Conservation (phyloP, 768 basidiomycete genomes). For the Trametes villosa region DNA sequence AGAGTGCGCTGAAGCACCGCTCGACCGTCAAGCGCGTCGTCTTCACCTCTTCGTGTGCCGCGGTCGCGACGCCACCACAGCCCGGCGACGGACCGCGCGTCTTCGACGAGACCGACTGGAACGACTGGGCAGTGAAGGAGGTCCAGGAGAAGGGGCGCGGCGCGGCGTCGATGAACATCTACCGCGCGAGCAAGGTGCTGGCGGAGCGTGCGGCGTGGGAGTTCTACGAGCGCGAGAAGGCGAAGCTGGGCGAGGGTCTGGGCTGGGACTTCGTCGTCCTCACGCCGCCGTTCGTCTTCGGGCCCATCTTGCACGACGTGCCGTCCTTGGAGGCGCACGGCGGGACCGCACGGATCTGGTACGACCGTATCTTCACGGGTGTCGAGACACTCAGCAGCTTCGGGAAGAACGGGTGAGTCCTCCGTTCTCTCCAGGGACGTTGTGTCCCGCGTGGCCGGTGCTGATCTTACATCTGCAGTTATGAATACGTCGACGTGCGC, state of each 20-base stretch:
- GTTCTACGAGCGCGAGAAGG: background rate
- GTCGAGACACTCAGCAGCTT: too few species aligned
- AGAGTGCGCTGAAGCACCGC: slow-evolving; percentile 54
- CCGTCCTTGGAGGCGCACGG: slow-evolving; percentile 19
- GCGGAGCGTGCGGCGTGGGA: slow-evolving; percentile 49
- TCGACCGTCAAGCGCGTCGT: slow-evolving; percentile 65
- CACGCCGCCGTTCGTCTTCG: slow-evolving; percentile 42
- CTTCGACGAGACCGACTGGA: slow-evolving; percentile 62
- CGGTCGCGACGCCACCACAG: slow-evolving; percentile 32
- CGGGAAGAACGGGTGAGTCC: background rate
- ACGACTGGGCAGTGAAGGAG: slow-evolving; percentile 51
- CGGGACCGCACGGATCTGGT: slow-evolving; percentile 41
- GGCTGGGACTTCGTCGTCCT: slow-evolving; percentile 40
- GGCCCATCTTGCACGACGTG: slow-evolving; percentile 46
- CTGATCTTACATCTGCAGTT: background rate
- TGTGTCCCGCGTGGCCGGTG: too few species aligned
- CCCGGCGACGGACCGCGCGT: slow-evolving; percentile 19
- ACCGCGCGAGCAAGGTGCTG: slow-evolving; percentile 64
- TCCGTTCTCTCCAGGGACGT: too few species aligned
- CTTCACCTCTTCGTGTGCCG: slow-evolving; percentile 65
- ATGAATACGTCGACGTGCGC: slow-evolving; percentile 49
- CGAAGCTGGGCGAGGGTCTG: slow-evolving; percentile 24
- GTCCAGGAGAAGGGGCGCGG: slow-evolving; percentile 55
- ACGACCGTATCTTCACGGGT: slow-evolving; percentile 35
- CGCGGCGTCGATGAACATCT: slow-evolving; percentile 44